phyloP scores from a whole-genome alignment of 805 yeast genomes.

The Lipomyces chichibuensis region DNA sequence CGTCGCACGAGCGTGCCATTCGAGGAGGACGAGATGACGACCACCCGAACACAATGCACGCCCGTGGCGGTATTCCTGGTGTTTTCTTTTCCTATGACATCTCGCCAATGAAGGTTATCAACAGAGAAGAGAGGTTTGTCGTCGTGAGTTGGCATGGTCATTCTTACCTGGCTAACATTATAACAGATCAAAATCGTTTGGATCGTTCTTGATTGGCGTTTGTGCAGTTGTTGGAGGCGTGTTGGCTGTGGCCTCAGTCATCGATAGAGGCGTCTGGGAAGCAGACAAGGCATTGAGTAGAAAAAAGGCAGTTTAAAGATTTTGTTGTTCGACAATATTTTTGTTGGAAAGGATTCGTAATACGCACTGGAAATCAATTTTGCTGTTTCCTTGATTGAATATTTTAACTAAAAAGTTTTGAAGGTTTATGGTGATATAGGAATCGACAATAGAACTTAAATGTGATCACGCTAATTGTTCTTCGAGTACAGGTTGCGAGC shows the following conservation, averaged over 20 bases:
- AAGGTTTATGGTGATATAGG: not conserved
- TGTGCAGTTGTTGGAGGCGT: constrained; percentile 93
- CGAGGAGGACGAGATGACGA: constrained; percentile 87
- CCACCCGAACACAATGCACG: constrained; percentile 74
- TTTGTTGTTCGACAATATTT: not conserved
- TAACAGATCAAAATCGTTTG: constrained; percentile 67
- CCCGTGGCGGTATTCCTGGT: constrained; percentile 90
- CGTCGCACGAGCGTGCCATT: constrained; percentile 83
- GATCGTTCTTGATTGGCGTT: constrained; percentile 78
- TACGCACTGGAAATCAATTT: not conserved
- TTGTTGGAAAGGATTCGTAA: not conserved
- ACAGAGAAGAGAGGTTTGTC: constrained; percentile 57
- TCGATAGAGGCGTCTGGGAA: constrained; percentile 86
- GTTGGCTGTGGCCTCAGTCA: constrained; percentile 83
- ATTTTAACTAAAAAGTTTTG: not conserved
- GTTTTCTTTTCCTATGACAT: constrained; percentile 86
- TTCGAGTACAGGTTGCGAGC: not conserved
- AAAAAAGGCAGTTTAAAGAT: constrained; percentile 44
- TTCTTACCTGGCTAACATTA: not conserved
- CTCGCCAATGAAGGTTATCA: constrained; percentile 88
- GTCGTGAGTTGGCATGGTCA: constrained; percentile 31
- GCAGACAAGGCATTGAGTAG: constrained; percentile 77
- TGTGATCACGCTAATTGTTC: not conserved
- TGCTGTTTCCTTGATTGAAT: not conserved
- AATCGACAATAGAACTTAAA: not conserved